Base-by-base conservation (phyloP, 2,329 filamentous ascomycete species). In the Trichothecium sympodiale region DNA sequence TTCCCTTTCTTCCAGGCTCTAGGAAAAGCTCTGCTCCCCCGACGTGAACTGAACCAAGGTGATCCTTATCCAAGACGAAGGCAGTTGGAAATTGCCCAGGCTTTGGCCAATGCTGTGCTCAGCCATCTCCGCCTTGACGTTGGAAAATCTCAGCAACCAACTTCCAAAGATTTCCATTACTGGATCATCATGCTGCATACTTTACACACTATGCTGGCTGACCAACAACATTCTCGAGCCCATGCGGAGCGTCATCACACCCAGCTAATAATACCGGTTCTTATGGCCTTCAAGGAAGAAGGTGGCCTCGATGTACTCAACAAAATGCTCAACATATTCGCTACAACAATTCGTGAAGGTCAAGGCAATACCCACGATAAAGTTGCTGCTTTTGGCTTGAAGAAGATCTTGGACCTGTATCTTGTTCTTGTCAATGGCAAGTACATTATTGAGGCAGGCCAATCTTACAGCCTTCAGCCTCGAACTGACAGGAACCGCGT, bases 321-420 rank as follows among this genome's bases (percentile, higher is more conserved):
- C 46, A 63, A 70, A 0, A 78, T 94, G 51, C 69, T 93, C 8
- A 64, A 74, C 29, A 67, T 72, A 14, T 91, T 93, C 47, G 48
- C 55, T n/a, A 37, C 41, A 8, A 46, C 50, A 34, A 47, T 61
- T 31, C 47, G 47, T 13, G 42, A 51, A 18, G 49, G 49, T 4
- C n/a, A 31, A 10, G 36, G 46, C 14, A 48, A 49, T 20, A 69
- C 75, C 35, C 64, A 60, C 43, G 51, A 60, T 18, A 67, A 67
- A 41, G 60, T 74, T 32, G 68, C 72, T 5, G 63, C 63, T 1
- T 63, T 71, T 29, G 72, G 71, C 10, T 74, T 94, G 45, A 87
- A 84, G 54, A 85, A 88, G 46, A 86, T 96, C 23, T 67, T 98
- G 18, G 78, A 82, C 20, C 71, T 96, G 36, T 95, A 91, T 53